A percentile compares a stretch with the other conserved stretches of the same genome.
Evolutionary conservation across 305 asterid species (phyloP).

Genomic region (Fraxinus floribunda): DNA sequence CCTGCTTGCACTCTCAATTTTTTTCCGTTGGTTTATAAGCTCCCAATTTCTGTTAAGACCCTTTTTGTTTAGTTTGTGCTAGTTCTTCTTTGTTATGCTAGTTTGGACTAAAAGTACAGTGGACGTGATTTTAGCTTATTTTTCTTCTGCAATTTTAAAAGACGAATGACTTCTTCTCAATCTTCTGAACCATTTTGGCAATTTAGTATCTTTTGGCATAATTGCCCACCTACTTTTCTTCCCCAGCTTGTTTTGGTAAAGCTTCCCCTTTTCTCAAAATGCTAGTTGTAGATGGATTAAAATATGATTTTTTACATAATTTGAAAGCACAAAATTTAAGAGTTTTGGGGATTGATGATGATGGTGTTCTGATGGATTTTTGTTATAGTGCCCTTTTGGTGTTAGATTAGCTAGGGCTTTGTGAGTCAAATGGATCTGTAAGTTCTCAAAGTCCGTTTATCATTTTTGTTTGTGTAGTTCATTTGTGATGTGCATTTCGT

Average conservation of each 20-base stretch:
- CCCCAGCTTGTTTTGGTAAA: neutral
- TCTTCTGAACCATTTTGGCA: neutral
- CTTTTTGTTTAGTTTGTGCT: neutral
- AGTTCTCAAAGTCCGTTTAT: neutral
- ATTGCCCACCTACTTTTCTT: neutral
- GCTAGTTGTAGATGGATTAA: neutral
- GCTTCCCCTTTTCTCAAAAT: neutral
- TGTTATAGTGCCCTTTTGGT: neutral
- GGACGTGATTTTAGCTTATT: neutral
- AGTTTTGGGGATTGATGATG: neutral
- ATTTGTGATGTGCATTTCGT: neutral
- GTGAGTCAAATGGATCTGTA: neutral
- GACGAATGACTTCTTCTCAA: neutral
- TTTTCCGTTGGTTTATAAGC: neutral
- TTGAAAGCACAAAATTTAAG: neutral
- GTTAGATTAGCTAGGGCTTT: neutral
- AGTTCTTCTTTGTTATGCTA: neutral
- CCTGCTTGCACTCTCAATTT: neutral
- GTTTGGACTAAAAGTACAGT: neutral
- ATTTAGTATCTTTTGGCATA: neutral
- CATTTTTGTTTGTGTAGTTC: neutral
- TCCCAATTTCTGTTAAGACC: neutral
- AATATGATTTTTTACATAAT: neutral
- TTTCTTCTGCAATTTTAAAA: neutral
- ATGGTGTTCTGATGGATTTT: neutral